Evolutionary conservation across 2,329 filamentous ascomycete genomes (phyloP), one percentile per base, ranked within the genome.

Genomic region (Paecilomyces formosus): DNA sequence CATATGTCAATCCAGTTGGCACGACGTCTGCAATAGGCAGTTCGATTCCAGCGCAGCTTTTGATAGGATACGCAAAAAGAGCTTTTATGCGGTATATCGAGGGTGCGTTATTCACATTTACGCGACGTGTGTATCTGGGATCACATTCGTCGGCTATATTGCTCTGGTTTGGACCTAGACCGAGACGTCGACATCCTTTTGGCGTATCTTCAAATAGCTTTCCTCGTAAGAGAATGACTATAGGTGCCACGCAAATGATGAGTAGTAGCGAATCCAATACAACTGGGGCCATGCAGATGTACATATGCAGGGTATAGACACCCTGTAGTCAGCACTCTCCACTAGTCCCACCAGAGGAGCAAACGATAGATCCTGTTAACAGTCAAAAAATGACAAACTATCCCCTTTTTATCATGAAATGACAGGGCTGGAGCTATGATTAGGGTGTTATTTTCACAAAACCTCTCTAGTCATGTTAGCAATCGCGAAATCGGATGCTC

Each of bases 21-120:
- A 90, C 74, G 15, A 94, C 81, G 57, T 84, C 82, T 60, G 83
- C 84, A 61, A 81, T 76, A 55, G 82, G 76, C 53, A 96, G 74
- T 74, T 94, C 90, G 57, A 96, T 85, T 28, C 88, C 89, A 58
- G 78, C 79, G 71, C 91, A 96, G 58, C 88, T 90, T 76, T 95
- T 93, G 71, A 96, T 76, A 0, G 92, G 92, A 72, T 94, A 93
- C 60, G 92, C 82, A 76, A 86, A 87, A 55, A 96, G 78, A 57
- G 88, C 89, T 71, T 90, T 87, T 54, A 88, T 76, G 35, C 73
- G 74, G 73, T 79, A 80, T 58, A 71, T 71, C 22, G 73, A 70
- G 9, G 64, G 63, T 2, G 71, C 45, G 67, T 60, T 55, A 45
- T 45, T 45, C 35, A 70, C 64, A 57, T 78, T 75, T 12, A 65